Evolutionary conservation across 345 rosid species (phyloP).

Genomic region (Citropsis articulata): DNA sequence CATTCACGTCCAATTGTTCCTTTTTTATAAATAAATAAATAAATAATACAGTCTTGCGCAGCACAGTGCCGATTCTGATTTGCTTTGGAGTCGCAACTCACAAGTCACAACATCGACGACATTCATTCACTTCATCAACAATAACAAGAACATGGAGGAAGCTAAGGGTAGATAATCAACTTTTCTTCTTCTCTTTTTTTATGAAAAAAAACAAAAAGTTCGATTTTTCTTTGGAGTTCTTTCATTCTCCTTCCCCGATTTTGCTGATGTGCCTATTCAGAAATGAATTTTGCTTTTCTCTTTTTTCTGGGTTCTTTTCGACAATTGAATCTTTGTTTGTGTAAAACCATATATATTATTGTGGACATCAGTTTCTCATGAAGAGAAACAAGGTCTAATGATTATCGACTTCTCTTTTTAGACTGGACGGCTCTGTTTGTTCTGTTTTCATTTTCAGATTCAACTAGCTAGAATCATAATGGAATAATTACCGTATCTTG

Average conservation of each 20-base stretch:
- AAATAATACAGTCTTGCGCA: too few species aligned
- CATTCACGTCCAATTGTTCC: not conserved
- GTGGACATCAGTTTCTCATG: not conserved
- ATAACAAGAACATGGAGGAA: conserved; percentile 27
- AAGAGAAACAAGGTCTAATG: not conserved
- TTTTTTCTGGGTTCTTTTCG: not conserved
- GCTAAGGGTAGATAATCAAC: conserved; percentile 22
- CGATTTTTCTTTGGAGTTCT: not conserved
- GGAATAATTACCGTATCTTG: not conserved
- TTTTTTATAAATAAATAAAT: not conserved
- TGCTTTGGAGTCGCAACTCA: not conserved
- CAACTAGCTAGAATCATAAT: not conserved
- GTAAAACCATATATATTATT: too few species aligned
- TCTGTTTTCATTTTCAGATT: not conserved
- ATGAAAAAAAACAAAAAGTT: not conserved
- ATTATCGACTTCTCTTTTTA: not conserved
- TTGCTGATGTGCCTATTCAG: not conserved
- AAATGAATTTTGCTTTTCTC: not conserved
- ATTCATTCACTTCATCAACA: not conserved
- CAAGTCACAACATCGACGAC: not conserved
- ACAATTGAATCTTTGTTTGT: not conserved
- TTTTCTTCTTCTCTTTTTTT: not conserved
- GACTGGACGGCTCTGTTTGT: not conserved
- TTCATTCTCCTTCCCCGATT: not conserved
- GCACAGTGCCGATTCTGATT: not conserved